A percentile compares a stretch with the other conserved stretches of the same genome.
Evolutionary conservation across 768 basidiomycete species (phyloP).

Genomic region (Dendrothele bispora): DNA sequence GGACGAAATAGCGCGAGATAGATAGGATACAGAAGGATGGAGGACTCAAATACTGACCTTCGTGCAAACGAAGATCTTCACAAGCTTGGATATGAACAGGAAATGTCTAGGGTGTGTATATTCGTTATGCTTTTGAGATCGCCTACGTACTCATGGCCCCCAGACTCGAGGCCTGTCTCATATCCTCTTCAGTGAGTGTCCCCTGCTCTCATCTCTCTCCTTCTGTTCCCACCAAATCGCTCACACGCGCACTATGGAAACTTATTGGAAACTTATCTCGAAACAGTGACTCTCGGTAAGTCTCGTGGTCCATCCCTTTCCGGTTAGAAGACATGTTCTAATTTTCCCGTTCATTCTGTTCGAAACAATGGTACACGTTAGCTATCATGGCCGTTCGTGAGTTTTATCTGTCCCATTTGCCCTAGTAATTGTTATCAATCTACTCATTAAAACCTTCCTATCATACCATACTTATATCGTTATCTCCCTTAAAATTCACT

Average conservation of each 20-base stretch:
- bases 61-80: slow-evolving; percentile 37
- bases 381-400: slow-evolving; percentile 65
- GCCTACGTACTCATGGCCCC: neutral
- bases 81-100: slow-evolving; percentile 56
- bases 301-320: slow-evolving; percentile 1
- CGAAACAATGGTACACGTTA: too few species aligned
- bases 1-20: too few species aligned
- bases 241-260: neutral
- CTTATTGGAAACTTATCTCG: too few species aligned
- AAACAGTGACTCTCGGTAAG: slow-evolving; percentile 54
- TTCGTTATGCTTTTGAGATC: neutral
- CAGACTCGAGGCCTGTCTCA: slow-evolving; percentile 54
- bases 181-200: slow-evolving; percentile 50
- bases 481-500: slow-evolving; percentile 7
- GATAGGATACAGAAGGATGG: too few species aligned
- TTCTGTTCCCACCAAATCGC: slow-evolving; percentile 1
- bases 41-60: slow-evolving; percentile 16
- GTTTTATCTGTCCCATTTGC: slow-evolving; percentile 21
- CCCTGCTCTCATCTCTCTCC: neutral
- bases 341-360: neutral
- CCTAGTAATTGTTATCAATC: too few species aligned
- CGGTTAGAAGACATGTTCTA: slow-evolving; percentile 11
- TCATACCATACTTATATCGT: too few species aligned
- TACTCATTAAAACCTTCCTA: too few species aligned
- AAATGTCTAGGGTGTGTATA: slow-evolving; percentile 46